Evolutionary conservation across 2,329 filamentous ascomycete species (phyloP).

Genomic region (Penicillium brasilianum): DNA sequence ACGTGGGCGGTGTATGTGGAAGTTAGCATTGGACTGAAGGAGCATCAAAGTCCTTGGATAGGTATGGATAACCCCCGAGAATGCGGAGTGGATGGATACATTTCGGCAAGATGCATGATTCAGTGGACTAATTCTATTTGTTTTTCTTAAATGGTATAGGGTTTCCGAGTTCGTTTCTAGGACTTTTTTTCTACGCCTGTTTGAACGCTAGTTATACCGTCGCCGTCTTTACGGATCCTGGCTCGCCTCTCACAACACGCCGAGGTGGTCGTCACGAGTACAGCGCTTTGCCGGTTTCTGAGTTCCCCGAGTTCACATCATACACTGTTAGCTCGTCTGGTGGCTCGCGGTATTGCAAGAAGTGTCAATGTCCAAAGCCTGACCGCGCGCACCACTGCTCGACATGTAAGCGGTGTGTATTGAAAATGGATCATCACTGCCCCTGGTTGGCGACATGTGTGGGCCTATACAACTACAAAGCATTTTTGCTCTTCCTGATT

Average conservation of each 20-base stretch:
- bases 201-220: constrained; percentile 89
- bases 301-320: constrained; percentile 67
- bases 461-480: constrained; percentile 91
- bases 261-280: constrained; percentile 58
- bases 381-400: constrained; percentile 97
- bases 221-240: constrained; percentile 91
- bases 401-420: constrained; percentile 87
- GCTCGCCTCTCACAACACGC: constrained; percentile 59
- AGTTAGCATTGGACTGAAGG: constrained; percentile 69
- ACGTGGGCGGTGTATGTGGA: constrained; percentile 93
- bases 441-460: constrained; percentile 97
- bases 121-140: not conserved
- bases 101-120: not conserved
- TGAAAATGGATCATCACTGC: constrained; percentile 99
- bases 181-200: constrained; percentile 73
- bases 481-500: constrained; percentile 88
- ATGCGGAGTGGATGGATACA: not conserved
- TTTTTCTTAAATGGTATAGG: constrained; percentile 33
- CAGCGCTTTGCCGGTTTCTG: constrained; percentile 77
- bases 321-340: constrained; percentile 94
- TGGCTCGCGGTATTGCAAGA: constrained; percentile 90
- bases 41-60: constrained; percentile 55
- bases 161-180: constrained; percentile 62
- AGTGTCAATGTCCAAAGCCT: constrained; percentile 92
- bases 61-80: constrained; percentile 34